These are phyloP conservation scores for Xylaria telfairii DNA, from an alignment of 495 filamentous ascomycete species.

Conservation along the genomic window DNA sequence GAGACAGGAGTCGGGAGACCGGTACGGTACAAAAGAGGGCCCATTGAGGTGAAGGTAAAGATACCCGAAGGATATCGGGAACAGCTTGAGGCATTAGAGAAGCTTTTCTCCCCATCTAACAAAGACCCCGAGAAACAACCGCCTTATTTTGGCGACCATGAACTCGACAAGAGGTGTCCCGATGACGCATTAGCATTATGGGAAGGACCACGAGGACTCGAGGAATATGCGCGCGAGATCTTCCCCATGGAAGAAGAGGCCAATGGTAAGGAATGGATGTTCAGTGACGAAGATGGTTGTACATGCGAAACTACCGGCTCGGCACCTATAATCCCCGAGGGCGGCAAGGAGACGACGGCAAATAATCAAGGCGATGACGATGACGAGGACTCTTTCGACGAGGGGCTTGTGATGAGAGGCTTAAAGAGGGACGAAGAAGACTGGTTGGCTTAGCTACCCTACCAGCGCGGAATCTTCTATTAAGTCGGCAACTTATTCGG, in stretches of 20 bases:
- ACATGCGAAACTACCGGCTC: not conserved
- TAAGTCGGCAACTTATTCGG: not conserved
- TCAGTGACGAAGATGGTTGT: constrained; percentile 45
- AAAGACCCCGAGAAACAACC: constrained; percentile 60
- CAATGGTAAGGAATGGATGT: constrained; percentile 94
- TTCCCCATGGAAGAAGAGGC: constrained; percentile 93
- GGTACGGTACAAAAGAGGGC: constrained; percentile 76
- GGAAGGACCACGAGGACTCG: constrained; percentile 89
- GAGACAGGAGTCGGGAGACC: constrained; percentile 75
- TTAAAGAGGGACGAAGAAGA: constrained; percentile 57
- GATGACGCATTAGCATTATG: constrained; percentile 78
- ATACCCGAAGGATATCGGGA: constrained; percentile 89
- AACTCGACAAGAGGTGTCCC: constrained; percentile 66
- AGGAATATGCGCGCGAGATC: constrained; percentile 94
- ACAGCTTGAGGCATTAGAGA: constrained; percentile 77
- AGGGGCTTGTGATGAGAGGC: constrained; percentile 56
- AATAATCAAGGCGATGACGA: constrained; percentile 38
- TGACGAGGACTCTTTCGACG: constrained; percentile 50
- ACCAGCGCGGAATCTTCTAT: not conserved
- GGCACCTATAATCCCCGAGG: constrained; percentile 29
- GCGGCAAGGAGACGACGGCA: constrained; percentile 35
- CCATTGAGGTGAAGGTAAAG: constrained; percentile 83
- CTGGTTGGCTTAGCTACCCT: constrained; percentile 51
- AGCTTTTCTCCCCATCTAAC: constrained; percentile 64
- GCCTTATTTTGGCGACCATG: constrained; percentile 60